phyloP scores from a whole-genome alignment of 495 filamentous ascomycete species.

The Pseudomonodictys pantanalensis region DNA sequence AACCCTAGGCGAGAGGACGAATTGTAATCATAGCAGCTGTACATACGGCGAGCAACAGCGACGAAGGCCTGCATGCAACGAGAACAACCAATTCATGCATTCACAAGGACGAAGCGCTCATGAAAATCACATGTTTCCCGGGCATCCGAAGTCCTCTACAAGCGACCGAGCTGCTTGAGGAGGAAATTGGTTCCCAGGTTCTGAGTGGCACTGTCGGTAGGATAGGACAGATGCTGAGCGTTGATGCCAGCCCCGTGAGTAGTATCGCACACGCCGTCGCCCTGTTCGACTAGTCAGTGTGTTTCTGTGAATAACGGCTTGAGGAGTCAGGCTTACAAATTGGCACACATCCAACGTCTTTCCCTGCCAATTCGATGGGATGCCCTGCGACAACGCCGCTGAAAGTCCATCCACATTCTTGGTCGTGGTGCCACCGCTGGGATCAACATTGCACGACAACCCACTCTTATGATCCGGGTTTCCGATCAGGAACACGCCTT shows the following conservation, averaged over 20 bases:
- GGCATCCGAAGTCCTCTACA: too few species aligned
- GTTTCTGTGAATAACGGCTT: not conserved
- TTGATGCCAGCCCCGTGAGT: conserved; percentile 1
- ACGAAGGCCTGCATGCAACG: too few species aligned
- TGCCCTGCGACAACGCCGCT: not conserved
- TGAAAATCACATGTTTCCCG: too few species aligned
- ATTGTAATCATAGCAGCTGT: too few species aligned
- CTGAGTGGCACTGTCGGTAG: not conserved
- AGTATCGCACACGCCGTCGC: conserved; percentile 3
- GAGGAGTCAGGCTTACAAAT: not conserved
- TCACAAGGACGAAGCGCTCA: too few species aligned
- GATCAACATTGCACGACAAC: conserved; percentile 23
- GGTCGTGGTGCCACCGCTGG: conserved; percentile 21
- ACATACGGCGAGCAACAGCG: too few species aligned
- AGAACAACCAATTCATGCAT: too few species aligned
- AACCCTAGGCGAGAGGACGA: too few species aligned
- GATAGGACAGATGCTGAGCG: not conserved
- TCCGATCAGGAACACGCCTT: conserved; percentile 22
- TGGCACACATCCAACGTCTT: conserved; percentile 13
- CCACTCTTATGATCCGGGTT: conserved; percentile 19
- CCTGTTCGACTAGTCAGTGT: not conserved
- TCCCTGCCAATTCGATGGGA: conserved; percentile 14
- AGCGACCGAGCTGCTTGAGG: not conserved
- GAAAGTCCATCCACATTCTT: conserved; percentile 17
- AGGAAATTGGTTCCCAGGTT: not conserved